Conservation (phyloP, 1,284 basidiomycete genomes). For the Prillingera fragicola region DNA sequence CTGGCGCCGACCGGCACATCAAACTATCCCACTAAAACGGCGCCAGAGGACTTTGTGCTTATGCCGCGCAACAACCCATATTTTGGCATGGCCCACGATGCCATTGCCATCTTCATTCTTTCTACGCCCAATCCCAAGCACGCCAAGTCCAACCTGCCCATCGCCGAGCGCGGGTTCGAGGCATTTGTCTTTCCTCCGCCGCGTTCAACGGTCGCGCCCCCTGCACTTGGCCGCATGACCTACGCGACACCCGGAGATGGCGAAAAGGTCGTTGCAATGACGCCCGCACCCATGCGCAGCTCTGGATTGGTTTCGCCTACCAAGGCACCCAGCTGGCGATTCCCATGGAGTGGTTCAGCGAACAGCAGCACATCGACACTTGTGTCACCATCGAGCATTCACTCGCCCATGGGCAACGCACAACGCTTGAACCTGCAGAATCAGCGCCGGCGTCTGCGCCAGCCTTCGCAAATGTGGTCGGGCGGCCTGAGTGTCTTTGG, state of each 20-base stretch:
- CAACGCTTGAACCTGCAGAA: neutral
- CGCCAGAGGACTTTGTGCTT: conserved; percentile 72
- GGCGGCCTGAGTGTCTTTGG: conserved; percentile 39
- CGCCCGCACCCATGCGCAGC: conserved; percentile 20
- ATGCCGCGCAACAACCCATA: conserved; percentile 68
- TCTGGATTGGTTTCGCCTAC: conserved; percentile 1
- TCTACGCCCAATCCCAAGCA: conserved; percentile 40
- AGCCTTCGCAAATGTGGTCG: conserved; percentile 42
- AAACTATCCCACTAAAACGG: conserved; percentile 58
- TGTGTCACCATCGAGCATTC: too few species aligned
- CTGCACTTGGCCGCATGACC: conserved; percentile 42
- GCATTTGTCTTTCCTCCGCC: conserved; percentile 51
- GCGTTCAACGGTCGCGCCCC: conserved; percentile 32
- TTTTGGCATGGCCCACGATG: conserved; percentile 64
- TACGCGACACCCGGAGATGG: conserved; percentile 41
- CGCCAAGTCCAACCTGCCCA: conserved; percentile 30
- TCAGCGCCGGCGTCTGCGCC: conserved; percentile 25
- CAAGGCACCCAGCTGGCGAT: conserved; percentile 27
- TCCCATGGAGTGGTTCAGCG: conserved; percentile 38
- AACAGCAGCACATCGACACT: too few species aligned
- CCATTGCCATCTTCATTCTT: conserved; percentile 58
- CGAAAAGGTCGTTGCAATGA: conserved; percentile 41
- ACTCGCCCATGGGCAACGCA: too few species aligned
- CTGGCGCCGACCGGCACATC: conserved; percentile 57
- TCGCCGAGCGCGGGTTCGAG: conserved; percentile 43